A percentile compares a stretch with the other conserved stretches of the same genome.
Conservation (phyloP, 2,329 filamentous ascomycete genomes). For the Beauveria varroae region DNA sequence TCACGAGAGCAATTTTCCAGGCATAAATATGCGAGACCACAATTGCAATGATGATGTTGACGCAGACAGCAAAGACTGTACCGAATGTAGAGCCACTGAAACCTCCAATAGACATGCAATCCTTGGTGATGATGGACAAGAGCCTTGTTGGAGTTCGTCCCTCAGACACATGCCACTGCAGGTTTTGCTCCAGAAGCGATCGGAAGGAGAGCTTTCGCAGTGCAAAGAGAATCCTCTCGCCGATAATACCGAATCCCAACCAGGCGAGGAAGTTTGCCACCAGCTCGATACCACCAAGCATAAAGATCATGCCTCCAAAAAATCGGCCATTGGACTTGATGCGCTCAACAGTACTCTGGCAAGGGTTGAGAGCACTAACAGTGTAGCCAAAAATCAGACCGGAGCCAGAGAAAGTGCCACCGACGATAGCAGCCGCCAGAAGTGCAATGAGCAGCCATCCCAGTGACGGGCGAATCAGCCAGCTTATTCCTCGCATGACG, state of each 20-base stretch:
- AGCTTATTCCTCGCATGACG: constrained; percentile 14
- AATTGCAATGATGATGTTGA: constrained; percentile 47
- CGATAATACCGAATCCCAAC: constrained; percentile 47
- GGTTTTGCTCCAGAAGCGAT: constrained; percentile 48
- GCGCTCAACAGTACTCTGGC: constrained; percentile 35
- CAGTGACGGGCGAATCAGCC: constrained; percentile 26
- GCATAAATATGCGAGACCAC: constrained; percentile 47
- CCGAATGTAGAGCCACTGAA: constrained; percentile 50
- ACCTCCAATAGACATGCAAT: constrained; percentile 44
- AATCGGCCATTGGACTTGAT: constrained; percentile 44
- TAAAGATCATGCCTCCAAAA: constrained; percentile 52
- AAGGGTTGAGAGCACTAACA: constrained; percentile 48
- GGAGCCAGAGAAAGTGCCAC: constrained; percentile 48
- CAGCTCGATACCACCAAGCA: constrained; percentile 52
- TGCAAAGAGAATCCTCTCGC: constrained; percentile 49
- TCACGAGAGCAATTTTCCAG: constrained; percentile 52
- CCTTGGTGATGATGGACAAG: constrained; percentile 47
- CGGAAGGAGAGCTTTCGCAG: constrained; percentile 49
- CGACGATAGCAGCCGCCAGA: constrained; percentile 43
- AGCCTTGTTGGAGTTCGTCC: constrained; percentile 35
- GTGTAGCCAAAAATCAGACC: constrained; percentile 55
- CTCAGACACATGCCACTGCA: constrained; percentile 51
- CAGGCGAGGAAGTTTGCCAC: constrained; percentile 51
- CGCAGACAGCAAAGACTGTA: constrained; percentile 43
- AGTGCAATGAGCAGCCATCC: constrained; percentile 37